These are phyloP conservation scores for Podila epicladia DNA, from an alignment of 192 early-diverging fungal species.

Conservation along the genomic window DNA sequence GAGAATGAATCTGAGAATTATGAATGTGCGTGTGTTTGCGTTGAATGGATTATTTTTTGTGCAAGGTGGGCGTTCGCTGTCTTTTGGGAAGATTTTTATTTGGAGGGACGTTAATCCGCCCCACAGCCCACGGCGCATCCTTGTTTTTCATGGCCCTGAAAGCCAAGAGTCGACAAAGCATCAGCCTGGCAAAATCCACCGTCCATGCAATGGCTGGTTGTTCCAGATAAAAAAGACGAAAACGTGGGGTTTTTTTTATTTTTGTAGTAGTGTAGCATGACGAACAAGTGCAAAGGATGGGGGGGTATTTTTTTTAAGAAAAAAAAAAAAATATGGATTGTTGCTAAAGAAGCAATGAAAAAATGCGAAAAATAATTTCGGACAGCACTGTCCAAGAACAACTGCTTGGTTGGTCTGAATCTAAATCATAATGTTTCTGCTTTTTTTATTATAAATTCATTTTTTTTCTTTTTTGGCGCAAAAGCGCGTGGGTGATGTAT, in stretches of 20 bases:
- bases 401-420: not conserved
- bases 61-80: no score
- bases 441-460: not conserved
- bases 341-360: not conserved
- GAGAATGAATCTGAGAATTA: not conserved
- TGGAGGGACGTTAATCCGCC: no score
- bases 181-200: no score
- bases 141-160: no score
- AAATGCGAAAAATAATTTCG: not conserved
- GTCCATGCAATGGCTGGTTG: no score
- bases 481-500: not conserved
- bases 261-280: not conserved
- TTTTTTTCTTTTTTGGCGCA: not conserved
- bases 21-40: not conserved
- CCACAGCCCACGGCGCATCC: no score
- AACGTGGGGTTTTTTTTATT: not conserved
- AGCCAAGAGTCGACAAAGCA: no score
- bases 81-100: no score
- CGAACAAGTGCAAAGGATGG: conserved; percentile 2
- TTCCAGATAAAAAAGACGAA: no score
- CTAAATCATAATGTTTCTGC: not conserved
- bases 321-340: not conserved
- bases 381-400: not conserved
- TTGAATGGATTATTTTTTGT: not conserved
- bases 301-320: conserved; percentile 5